Percentiles rank a stretch among this genome's conserved stretches.
Evolutionary conservation across 257 asterid genomes (phyloP).

Genomic region (Ophiorrhiza pumila): DNA sequence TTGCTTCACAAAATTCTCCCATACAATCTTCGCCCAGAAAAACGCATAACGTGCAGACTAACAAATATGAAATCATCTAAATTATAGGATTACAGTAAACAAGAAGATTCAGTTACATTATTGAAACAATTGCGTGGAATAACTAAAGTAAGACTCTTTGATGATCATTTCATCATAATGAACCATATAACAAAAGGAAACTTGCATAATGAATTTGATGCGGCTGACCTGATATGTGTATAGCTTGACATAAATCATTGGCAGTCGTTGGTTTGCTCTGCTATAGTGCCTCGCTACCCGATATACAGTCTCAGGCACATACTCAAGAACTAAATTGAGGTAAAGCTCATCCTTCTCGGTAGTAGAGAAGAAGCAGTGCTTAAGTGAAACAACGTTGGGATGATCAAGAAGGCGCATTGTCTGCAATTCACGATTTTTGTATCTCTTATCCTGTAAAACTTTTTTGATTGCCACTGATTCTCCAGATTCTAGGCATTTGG

Average conservation of each 20-base stretch:
- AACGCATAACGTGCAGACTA: no score
- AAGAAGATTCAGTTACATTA: neutral
- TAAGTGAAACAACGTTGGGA: slow-evolving; percentile 70
- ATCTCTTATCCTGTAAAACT: slow-evolving; percentile 80
- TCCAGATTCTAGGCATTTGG: slow-evolving; percentile 77
- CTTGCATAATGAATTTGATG: neutral
- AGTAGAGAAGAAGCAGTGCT: slow-evolving; percentile 80
- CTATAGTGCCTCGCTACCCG: slow-evolving; percentile 70
- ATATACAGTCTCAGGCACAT: slow-evolving; percentile 74
- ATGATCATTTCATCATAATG: neutral
- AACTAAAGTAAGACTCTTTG: neutral
- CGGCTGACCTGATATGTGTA: slow-evolving; percentile 67
- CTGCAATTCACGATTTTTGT: slow-evolving; percentile 73
- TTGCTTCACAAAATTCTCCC: neutral
- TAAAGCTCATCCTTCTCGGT: slow-evolving; percentile 78
- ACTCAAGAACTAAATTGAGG: slow-evolving; percentile 75
- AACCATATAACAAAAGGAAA: neutral
- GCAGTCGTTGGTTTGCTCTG: slow-evolving; percentile 76
- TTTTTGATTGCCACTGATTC: slow-evolving; percentile 77
- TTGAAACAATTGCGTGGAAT: neutral
- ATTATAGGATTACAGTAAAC: neutral
- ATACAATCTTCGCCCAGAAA: no score
- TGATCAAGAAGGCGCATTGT: slow-evolving; percentile 83
- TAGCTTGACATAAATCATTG: slow-evolving; percentile 73
- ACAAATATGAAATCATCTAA: no score